Conservation (phyloP, 345 rosid genomes). For the Viola odorata region DNA sequence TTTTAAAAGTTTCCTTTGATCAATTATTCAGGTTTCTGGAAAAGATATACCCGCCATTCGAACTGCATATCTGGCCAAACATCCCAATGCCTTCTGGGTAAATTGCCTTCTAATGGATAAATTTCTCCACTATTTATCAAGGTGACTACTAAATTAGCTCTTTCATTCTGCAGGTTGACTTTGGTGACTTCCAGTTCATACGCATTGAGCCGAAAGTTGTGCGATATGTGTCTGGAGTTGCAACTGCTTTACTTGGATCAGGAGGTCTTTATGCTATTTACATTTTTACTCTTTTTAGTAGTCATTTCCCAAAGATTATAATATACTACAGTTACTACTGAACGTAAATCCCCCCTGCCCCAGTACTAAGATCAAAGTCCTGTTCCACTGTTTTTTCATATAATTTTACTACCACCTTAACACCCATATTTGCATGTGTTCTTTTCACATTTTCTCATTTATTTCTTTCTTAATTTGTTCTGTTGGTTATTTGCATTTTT, state of each 20-base stretch:
- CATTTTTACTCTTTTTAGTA: background rate
- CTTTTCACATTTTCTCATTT: background rate
- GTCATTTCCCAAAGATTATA: too few species aligned
- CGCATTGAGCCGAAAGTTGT: slow-evolving; percentile 74
- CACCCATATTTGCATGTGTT: background rate
- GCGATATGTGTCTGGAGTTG: slow-evolving; percentile 83
- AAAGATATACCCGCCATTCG: slow-evolving; percentile 57
- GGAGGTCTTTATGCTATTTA: slow-evolving; percentile 59
- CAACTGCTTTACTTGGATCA: slow-evolving; percentile 86
- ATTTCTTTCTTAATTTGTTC: background rate
- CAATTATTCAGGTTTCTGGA: slow-evolving; percentile 50
- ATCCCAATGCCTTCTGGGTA: slow-evolving; percentile 97
- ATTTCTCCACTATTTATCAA: background rate
- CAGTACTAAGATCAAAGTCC: too few species aligned
- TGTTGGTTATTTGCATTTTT: slow-evolving; percentile 4
- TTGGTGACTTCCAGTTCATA: slow-evolving; percentile 88
- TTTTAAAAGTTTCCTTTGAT: slow-evolving; percentile 1
- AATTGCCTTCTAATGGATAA: slow-evolving; percentile 13
- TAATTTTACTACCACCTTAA: too few species aligned
- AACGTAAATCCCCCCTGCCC: too few species aligned
- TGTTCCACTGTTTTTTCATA: too few species aligned
- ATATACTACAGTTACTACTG: too few species aligned
- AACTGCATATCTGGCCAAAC: slow-evolving; percentile 74
- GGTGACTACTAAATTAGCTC: slow-evolving; percentile 10
- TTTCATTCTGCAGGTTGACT: slow-evolving; percentile 70